These are phyloP conservation scores for Monosporozyma unispora DNA, from an alignment of 805 yeast species.

Conservation along the genomic window DNA sequence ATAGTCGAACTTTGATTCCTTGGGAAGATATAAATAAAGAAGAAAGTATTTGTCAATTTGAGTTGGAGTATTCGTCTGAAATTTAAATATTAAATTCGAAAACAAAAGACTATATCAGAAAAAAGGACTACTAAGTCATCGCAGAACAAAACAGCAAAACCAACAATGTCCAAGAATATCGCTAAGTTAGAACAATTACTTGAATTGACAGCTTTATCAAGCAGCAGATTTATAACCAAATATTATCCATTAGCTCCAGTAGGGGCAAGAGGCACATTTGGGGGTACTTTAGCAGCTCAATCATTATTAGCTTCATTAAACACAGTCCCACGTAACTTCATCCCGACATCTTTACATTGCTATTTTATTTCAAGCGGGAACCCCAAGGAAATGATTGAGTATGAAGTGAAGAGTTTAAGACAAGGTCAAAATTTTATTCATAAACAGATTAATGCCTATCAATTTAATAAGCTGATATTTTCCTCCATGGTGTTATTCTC, in stretches of 20 bases:
- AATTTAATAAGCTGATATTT: slow-evolving; percentile 42
- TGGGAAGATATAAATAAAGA: slow-evolving; percentile 20
- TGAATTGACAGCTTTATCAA: slow-evolving; percentile 13
- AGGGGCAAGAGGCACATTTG: slow-evolving; percentile 59
- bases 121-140: neutral
- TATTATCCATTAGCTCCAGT: slow-evolving; percentile 32
- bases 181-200: slow-evolving; percentile 16
- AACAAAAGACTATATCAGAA: neutral
- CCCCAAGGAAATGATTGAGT: slow-evolving; percentile 37
- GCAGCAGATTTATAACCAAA: slow-evolving; percentile 17
- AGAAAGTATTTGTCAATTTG: neutral
- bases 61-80: neutral
- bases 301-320: slow-evolving; percentile 51
- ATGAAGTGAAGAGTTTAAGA: slow-evolving; percentile 44
- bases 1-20: slow-evolving; percentile 21
- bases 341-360: slow-evolving; percentile 54
- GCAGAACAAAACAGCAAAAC: neutral
- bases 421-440: slow-evolving; percentile 46
- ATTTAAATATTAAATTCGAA: neutral
- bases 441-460: slow-evolving; percentile 47
- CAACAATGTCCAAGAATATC: neutral
- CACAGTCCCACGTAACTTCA: slow-evolving; percentile 38
- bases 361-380: slow-evolving; percentile 52
- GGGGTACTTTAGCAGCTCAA: slow-evolving; percentile 63
- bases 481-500: slow-evolving; percentile 44